These are phyloP conservation scores for Penicillium digitatum DNA, from an alignment of 2,329 filamentous ascomycete species.

Conservation along the genomic window DNA sequence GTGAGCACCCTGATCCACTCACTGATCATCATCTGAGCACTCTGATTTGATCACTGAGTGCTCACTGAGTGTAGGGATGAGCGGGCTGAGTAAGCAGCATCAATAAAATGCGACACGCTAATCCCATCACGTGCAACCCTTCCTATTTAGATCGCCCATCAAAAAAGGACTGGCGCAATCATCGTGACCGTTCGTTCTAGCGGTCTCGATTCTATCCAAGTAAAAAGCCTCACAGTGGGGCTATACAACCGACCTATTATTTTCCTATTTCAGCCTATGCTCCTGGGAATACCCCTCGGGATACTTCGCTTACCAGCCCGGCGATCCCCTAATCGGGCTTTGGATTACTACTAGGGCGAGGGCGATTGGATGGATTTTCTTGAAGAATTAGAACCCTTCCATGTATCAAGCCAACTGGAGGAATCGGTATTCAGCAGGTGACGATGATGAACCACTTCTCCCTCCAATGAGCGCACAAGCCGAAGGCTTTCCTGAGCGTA, in stretches of 20 bases:
- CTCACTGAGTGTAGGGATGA: background rate
- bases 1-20: background rate
- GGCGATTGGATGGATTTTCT: background rate
- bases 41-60: background rate
- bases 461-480: too few relatives aligned
- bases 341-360: background rate
- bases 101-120: conserved; percentile 2
- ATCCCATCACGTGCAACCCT: background rate
- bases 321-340: background rate
- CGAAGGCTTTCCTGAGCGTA: background rate
- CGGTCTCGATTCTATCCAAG: background rate
- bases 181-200: background rate
- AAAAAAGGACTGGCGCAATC: background rate
- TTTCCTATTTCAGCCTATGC: background rate
- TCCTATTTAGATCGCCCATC: background rate
- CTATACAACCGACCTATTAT: background rate
- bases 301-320: conserved; percentile 1
- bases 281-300: background rate
- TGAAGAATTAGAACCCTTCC: background rate
- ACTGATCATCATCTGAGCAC: too few relatives aligned
- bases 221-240: background rate
- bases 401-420: background rate
- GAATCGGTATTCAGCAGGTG: background rate
- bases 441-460: too few relatives aligned
- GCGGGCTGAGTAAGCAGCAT: background rate